phyloP scores from a whole-genome alignment of 1,139 yeast genomes.

The Zygosaccharomyces pseudobailii region DNA sequence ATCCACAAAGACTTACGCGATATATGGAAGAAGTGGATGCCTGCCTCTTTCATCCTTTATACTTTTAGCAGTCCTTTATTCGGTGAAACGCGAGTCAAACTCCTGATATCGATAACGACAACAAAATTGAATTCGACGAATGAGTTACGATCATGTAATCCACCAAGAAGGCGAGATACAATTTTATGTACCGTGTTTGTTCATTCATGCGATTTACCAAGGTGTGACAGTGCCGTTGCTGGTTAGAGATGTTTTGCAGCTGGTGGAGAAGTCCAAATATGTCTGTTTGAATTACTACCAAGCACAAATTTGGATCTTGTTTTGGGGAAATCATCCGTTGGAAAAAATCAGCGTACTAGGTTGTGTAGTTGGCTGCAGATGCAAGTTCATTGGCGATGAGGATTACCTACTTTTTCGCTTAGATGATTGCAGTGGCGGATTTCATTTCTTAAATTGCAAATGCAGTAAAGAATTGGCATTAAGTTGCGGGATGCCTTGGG shows the following conservation, averaged over 20 bases:
- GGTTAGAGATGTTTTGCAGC: slow-evolving; percentile 7
- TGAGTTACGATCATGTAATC: slow-evolving; percentile 17
- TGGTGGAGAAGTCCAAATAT: slow-evolving; percentile 6
- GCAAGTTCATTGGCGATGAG: slow-evolving; percentile 14
- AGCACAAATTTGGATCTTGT: slow-evolving; percentile 10
- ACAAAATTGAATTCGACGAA: neutral
- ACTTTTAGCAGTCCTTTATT: neutral
- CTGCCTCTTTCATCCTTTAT: neutral
- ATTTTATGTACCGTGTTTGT: slow-evolving; percentile 14
- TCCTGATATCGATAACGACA: neutral
- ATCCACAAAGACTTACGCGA: neutral
- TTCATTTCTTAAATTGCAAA: slow-evolving; percentile 15
- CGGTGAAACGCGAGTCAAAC: slow-evolving; percentile 6
- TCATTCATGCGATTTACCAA: slow-evolving; percentile 9
- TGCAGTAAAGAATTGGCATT: slow-evolving; percentile 12
- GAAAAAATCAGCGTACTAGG: slow-evolving; percentile 20
- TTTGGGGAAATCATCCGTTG: slow-evolving; percentile 27
- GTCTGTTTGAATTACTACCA: slow-evolving; percentile 9
- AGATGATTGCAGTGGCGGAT: slow-evolving; percentile 23
- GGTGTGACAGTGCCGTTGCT: slow-evolving; percentile 7
- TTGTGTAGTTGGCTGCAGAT: slow-evolving; percentile 18
- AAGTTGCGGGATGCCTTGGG: slow-evolving; percentile 8
- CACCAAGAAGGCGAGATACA: slow-evolving; percentile 11
- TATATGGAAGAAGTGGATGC: neutral
- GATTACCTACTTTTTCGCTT: slow-evolving; percentile 21